These are phyloP conservation scores for Chloris gayana DNA, from an alignment of 176 grass and related monocot genomes.

Conservation along the genomic window DNA sequence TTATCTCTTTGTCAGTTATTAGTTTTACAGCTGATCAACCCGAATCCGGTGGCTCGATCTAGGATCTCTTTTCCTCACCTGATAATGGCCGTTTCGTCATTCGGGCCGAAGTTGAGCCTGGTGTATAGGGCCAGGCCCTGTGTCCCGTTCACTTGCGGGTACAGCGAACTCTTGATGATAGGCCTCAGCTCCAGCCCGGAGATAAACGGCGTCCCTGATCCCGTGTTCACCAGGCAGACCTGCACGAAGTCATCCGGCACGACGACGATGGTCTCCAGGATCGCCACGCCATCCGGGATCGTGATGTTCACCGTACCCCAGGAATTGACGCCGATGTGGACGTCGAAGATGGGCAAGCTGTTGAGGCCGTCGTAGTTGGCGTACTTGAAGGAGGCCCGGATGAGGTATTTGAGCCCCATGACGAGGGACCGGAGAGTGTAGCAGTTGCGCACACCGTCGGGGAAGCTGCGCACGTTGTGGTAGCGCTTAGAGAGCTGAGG, in stretches of 20 bases:
- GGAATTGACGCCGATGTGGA: slow-evolving; percentile 58
- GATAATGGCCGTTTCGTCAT: not conserved
- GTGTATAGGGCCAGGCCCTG: slow-evolving; percentile 29
- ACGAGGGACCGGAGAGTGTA: slow-evolving; percentile 49
- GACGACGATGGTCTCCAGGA: slow-evolving; percentile 25
- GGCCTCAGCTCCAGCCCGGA: slow-evolving; percentile 62
- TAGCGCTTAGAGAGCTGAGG: not conserved
- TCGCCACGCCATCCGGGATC: not conserved
- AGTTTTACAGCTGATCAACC: no score
- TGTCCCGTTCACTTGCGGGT: slow-evolving; percentile 1
- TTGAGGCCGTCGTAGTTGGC: slow-evolving; percentile 60
- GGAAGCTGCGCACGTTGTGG: slow-evolving; percentile 58
- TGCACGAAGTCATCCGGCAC: slow-evolving; percentile 30
- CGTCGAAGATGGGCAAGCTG: slow-evolving; percentile 40
- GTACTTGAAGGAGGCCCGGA: slow-evolving; percentile 52
- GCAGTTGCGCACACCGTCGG: slow-evolving; percentile 44
- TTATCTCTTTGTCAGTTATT: no score
- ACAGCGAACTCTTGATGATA: slow-evolving; percentile 33
- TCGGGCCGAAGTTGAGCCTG: slow-evolving; percentile 41
- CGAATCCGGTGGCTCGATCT: not conserved
- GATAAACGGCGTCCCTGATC: slow-evolving; percentile 66
- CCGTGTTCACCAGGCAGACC: slow-evolving; percentile 58
- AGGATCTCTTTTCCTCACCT: slow-evolving; percentile 31
- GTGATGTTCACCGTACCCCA: slow-evolving; percentile 49
- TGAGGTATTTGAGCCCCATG: slow-evolving; percentile 40